Percentiles rank a stretch among this genome's conserved stretches.
These are phyloP conservation scores for Clarkia xantiana DNA, from an alignment of 345 rosid genomes.

Conservation along the genomic window DNA sequence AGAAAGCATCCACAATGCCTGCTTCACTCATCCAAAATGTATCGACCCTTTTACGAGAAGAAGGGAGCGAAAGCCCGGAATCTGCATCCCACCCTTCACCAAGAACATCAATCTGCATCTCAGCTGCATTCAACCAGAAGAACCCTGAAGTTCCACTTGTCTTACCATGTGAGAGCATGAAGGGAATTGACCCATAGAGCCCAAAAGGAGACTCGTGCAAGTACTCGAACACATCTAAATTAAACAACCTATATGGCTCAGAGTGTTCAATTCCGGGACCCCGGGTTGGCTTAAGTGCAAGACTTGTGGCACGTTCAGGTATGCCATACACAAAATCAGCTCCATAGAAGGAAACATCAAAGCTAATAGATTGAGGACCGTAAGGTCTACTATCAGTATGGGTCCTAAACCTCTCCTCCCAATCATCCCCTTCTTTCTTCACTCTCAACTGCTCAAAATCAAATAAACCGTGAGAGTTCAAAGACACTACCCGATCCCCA, in stretches of 20 bases:
- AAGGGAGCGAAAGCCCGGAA: slow-evolving; percentile 45
- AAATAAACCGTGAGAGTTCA: slow-evolving; percentile 71
- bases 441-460: slow-evolving; percentile 77
- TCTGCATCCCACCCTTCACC: slow-evolving; percentile 87
- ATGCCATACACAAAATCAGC: slow-evolving; percentile 81
- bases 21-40: slow-evolving; percentile 99
- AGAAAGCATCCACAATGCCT: slow-evolving; percentile 86
- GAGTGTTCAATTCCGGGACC: slow-evolving; percentile 83
- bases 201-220: slow-evolving; percentile 90
- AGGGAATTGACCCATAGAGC: slow-evolving; percentile 80
- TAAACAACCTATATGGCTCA: slow-evolving; percentile 84
- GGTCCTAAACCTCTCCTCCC: slow-evolving; percentile 77
- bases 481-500: slow-evolving; percentile 43
- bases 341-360: slow-evolving; percentile 80
- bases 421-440: slow-evolving; percentile 61
- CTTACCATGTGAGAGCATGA: slow-evolving; percentile 86
- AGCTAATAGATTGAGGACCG: slow-evolving; percentile 91
- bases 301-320: slow-evolving; percentile 82
- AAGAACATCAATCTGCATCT: slow-evolving; percentile 97
- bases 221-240: slow-evolving; percentile 87
- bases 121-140: slow-evolving; percentile 97
- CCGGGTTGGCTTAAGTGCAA: slow-evolving; percentile 73
- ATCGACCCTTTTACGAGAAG: slow-evolving; percentile 48
- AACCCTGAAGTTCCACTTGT: slow-evolving; percentile 60
- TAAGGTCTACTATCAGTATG: slow-evolving; percentile 75